Base-by-base conservation (phyloP, 2,329 filamentous ascomycete genomes). In the Aureobasidium vineae region DNA sequence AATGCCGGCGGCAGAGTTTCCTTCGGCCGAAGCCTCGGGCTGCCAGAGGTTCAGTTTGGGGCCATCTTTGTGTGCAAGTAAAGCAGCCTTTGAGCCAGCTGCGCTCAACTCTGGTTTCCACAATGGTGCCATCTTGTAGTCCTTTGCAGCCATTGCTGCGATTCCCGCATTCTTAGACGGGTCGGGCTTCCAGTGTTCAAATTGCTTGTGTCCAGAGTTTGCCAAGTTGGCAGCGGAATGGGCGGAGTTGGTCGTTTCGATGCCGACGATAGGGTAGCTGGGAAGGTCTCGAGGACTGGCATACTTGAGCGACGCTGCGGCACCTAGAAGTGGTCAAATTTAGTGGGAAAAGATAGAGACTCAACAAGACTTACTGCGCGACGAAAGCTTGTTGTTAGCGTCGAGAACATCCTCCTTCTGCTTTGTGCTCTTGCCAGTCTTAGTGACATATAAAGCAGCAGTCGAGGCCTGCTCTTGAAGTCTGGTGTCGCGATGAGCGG, bases 161-260 rank as follows among this genome's bases (percentile, higher is more conserved):
- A 83, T 83, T 64, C 83, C 83, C 10, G 88, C 87, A 11, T 84
- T 83, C 33, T 85, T 80, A n/a, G 82, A 83, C 52, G 83, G 82
- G 69, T 86, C 83, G 21, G 88, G 86, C 73, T 85, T 88, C 87
- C 88, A 90, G 74, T 82, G 80, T 75, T 90, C 84, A 60, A 87
- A 80, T 2, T 85, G 76, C 73, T 86, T 90, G 71, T 86, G 86
- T 73, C 86, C 90, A 57, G 86, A 83, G 81, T 91, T 90, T 60
- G 91, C 91, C 53, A 94, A 80, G 61, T 84, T 85, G 47, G 90
- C 90, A 64, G 91, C 92, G 65, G 90, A 86, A 70, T 88, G 85
- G 68, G 90, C 91, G 66, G 90, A 91, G 61, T 82, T 78, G 49
- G 77, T 79, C 54, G 81, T 77, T 66, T 80, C 75, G 61, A 91